phyloP scores from a whole-genome alignment of 495 filamentous ascomycete species.

The Polyplosphaeria fusca region DNA sequence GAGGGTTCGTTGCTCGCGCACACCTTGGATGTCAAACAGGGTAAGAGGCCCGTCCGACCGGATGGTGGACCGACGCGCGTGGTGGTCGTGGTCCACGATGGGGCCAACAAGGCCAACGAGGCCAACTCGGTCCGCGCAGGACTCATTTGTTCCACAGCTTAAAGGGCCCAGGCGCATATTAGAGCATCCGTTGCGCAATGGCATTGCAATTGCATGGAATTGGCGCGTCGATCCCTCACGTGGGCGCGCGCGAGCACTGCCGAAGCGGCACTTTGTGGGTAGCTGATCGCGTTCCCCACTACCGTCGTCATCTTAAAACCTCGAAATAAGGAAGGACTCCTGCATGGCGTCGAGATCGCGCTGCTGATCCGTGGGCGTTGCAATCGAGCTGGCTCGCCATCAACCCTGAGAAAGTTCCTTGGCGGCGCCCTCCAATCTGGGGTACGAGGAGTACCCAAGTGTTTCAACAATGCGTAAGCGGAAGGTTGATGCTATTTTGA shows the following conservation, averaged over 20 bases:
- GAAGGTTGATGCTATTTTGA: conserved; percentile 29
- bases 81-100: too few relatives aligned
- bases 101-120: not conserved
- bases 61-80: too few relatives aligned
- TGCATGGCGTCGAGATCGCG: conserved; percentile 30
- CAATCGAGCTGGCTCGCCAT: not conserved
- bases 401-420: conserved; percentile 6
- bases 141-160: not conserved
- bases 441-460: conserved; percentile 6
- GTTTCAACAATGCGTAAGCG: conserved; percentile 29
- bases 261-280: not conserved
- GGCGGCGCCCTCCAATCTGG: conserved; percentile 28
- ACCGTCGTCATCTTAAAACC: conserved; percentile 14
- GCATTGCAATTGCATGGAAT: not conserved
- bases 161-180: not conserved
- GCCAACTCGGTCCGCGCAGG: not conserved
- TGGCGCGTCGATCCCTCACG: conserved; percentile 9
- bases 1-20: conserved; percentile 3
- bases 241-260: conserved; percentile 10
- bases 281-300: not conserved
- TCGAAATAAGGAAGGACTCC: conserved; percentile 26
- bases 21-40: too few relatives aligned
- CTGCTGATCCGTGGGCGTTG: conserved; percentile 11
- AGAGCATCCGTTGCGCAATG: not conserved
- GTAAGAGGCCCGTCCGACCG: too few relatives aligned